Evolutionary conservation across 2,329 filamentous ascomycete species (phyloP).

Genomic region (Clonostachys byssicola): DNA sequence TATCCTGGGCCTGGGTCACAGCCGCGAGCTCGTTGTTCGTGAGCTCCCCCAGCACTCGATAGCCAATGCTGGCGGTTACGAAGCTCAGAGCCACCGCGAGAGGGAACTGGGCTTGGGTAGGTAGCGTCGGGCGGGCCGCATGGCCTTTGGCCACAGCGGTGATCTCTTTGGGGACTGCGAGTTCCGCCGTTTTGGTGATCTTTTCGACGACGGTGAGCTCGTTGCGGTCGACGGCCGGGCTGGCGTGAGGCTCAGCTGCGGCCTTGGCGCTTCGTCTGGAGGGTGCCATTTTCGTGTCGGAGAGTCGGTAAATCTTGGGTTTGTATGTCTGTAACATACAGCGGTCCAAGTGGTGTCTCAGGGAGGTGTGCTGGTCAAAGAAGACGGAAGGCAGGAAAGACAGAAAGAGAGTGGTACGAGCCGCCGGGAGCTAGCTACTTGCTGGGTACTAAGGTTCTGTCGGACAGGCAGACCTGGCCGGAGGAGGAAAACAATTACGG

Average conservation of each 20-base stretch:
- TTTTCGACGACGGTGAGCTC: background rate
- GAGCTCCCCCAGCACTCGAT: constrained; percentile 55
- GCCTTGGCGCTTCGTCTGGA: constrained; percentile 3
- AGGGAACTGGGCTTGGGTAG: constrained; percentile 43
- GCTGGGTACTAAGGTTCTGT: no score
- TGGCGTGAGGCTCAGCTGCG: background rate
- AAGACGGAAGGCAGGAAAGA: no score
- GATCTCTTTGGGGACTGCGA: no score
- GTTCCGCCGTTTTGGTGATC: no score
- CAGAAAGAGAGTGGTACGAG: no score
- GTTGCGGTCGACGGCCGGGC: background rate
- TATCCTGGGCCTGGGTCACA: constrained; percentile 60
- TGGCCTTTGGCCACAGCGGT: background rate
- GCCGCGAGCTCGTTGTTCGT: constrained; percentile 62
- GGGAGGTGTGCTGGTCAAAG: no score
- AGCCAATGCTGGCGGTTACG: constrained; percentile 58
- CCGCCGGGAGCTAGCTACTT: no score
- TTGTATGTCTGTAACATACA: no score
- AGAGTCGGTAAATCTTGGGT: no score
- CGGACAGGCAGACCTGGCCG: no score
- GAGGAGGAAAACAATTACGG: no score
- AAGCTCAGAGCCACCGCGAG: constrained; percentile 52
- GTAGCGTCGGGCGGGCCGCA: constrained; percentile 26
- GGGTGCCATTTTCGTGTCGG: constrained; percentile 3
- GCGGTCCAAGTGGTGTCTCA: no score